Base-by-base conservation (phyloP, 192 early-diverging fungal species). In the Linnemannia zychae region DNA sequence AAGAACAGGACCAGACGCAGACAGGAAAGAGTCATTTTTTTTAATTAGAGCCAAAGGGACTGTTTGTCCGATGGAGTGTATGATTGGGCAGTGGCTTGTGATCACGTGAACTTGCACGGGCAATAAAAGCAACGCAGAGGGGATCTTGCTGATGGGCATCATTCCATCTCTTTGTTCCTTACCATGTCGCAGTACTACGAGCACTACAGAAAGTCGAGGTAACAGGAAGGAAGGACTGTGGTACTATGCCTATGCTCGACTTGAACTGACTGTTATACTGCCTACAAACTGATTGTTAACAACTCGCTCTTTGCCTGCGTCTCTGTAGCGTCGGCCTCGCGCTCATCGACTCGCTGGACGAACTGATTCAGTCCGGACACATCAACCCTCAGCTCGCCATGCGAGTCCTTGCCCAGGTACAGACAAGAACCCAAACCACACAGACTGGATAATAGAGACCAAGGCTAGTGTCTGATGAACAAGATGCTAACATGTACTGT, bases 281-380 rank as follows among this genome's bases (percentile, higher is more conserved):
- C n/a, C n/a, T n/a, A n/a, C n/a, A n/a, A n/a, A n/a, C n/a, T n/a
- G n/a, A n/a, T 44, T 44, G 9, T 44, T 44, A 44, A 38, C 15
- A 66, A 15, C 67, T 52, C 12, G 2, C 40, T 75, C 3, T 7
- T 16, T 24, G 22, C 31, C 18, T 17, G 6, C 48, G 44, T 36
- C 44, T 44, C 1, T 31, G 17, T 75, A 92, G 97, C 67, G 91
- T 99, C 44, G 99, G 99, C 5, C 92, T 91, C 44, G 96, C 99
- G 31, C 91, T 99, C 77, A 98, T 96, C 7, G 99, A 99, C 80
- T 95, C 99, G 9, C 90, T 99, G 24, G 99, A 99, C 86, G 99
- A 99, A 72, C 92, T 99, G 82, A 97, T 99, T 80, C 91, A 94
- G 72, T 93, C 94, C 18, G 94, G 93, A 4, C 94, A 95, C 75